A percentile compares a stretch with the other conserved stretches of the same genome.
Conservation (phyloP, 2,329 filamentous ascomycete species). For the Orbilia quercus region DNA sequence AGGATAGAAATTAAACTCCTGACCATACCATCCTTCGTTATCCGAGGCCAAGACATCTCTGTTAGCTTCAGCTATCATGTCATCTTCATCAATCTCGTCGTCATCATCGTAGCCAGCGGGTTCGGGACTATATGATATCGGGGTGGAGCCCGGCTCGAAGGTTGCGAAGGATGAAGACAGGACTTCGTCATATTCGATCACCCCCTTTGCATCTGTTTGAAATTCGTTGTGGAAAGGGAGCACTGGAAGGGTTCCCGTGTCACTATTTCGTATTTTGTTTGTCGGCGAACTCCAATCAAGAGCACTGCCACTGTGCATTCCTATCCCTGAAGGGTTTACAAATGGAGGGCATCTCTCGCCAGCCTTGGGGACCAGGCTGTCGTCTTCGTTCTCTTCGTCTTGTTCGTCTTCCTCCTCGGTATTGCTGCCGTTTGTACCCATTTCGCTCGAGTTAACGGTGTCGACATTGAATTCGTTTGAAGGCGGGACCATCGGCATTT, state of each 20-base stretch:
- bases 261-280: neutral
- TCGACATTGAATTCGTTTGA: neutral
- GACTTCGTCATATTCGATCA: slow-evolving; percentile 62
- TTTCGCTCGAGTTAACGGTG: slow-evolving; percentile 38
- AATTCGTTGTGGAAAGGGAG: slow-evolving; percentile 59
- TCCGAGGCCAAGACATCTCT: slow-evolving; percentile 92
- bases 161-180: slow-evolving; percentile 62
- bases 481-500: neutral
- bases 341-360: slow-evolving; percentile 31
- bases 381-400: too few relatives aligned
- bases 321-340: slow-evolving; percentile 37
- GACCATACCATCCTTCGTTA: slow-evolving; percentile 91
- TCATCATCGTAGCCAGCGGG: slow-evolving; percentile 71
- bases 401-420: slow-evolving; percentile 42
- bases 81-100: slow-evolving; percentile 79
- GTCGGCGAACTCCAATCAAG: slow-evolving; percentile 2
- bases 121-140: slow-evolving; percentile 62
- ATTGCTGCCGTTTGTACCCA: slow-evolving; percentile 43
- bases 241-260: slow-evolving; percentile 50
- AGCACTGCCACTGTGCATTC: neutral
- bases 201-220: slow-evolving; percentile 63
- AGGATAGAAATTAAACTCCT: slow-evolving; percentile 96
- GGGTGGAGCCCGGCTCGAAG: slow-evolving; percentile 60
- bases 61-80: slow-evolving; percentile 95
- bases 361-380: too few relatives aligned